Evolutionary conservation across 2,329 filamentous ascomycete species (phyloP).

Genomic region (Grosmannia clavigera): DNA sequence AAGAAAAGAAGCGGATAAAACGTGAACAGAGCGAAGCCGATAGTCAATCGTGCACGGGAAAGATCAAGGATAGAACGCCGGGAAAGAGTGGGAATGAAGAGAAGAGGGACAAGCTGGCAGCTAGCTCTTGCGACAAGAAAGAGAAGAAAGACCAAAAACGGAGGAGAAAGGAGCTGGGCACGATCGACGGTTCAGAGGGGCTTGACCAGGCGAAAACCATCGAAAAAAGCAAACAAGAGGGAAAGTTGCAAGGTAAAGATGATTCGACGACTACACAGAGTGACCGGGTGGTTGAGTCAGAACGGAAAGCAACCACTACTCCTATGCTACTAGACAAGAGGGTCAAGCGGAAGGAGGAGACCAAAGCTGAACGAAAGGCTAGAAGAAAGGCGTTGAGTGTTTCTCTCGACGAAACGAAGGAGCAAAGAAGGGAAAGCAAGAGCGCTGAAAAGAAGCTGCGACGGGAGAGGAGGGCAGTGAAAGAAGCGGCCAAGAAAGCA

Average conservation of each 20-base stretch:
- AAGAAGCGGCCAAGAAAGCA: slow-evolving; percentile 15
- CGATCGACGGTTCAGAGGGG: neutral
- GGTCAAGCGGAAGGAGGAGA: slow-evolving; percentile 16
- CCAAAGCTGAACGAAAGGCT: slow-evolving; percentile 1
- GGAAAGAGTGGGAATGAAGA: slow-evolving; percentile 17
- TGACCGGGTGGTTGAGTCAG: slow-evolving; percentile 12
- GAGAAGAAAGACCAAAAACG: neutral
- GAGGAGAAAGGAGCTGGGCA: slow-evolving; percentile 12
- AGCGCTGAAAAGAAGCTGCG: slow-evolving; percentile 24
- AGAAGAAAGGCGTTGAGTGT: slow-evolving; percentile 19
- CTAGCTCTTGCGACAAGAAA: slow-evolving; percentile 2
- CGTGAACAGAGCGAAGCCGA: slow-evolving; percentile 6
- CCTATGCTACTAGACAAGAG: slow-evolving; percentile 8
- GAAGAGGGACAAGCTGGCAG: slow-evolving; percentile 17
- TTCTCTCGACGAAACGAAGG: slow-evolving; percentile 18
- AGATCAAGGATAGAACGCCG: slow-evolving; percentile 8
- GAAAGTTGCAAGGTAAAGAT: neutral
- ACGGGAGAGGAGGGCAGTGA: neutral
- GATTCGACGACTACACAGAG: neutral
- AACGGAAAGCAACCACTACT: neutral
- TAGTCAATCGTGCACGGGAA: slow-evolving; percentile 18
- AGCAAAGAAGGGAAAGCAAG: slow-evolving; percentile 11
- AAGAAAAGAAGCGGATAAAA: slow-evolving; percentile 7
- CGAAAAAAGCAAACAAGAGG: slow-evolving; percentile 23
- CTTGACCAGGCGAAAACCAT: slow-evolving; percentile 4